These are phyloP conservation scores for Arachnopeziza araneosa DNA, from an alignment of 2,329 filamentous ascomycete genomes.

Conservation along the genomic window DNA sequence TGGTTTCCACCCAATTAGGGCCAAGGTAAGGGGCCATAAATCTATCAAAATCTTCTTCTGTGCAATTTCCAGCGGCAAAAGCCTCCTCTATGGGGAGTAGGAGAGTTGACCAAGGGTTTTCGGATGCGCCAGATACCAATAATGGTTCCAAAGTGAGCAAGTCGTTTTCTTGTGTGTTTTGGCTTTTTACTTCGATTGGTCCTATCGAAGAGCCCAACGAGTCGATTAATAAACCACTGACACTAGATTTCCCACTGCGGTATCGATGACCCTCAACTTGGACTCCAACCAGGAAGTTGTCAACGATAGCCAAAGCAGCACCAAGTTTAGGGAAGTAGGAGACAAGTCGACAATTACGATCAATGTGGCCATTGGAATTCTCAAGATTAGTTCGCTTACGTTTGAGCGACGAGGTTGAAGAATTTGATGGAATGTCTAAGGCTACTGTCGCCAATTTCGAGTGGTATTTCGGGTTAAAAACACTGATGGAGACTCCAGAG, in stretches of 20 bases:
- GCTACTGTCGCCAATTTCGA: slow-evolving; percentile 40
- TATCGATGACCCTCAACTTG: slow-evolving; percentile 59
- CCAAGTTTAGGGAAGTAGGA: slow-evolving; percentile 62
- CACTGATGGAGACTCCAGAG: slow-evolving; percentile 48
- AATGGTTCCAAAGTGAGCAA: slow-evolving; percentile 20
- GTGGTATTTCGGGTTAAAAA: slow-evolving; percentile 66
- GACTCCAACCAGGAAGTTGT: slow-evolving; percentile 59
- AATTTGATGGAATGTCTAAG: slow-evolving; percentile 18
- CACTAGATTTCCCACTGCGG: slow-evolving; percentile 49
- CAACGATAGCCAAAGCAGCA: slow-evolving; percentile 58
- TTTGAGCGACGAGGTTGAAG: slow-evolving; percentile 17
- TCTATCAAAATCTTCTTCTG: slow-evolving; percentile 36
- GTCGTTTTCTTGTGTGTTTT: not conserved
- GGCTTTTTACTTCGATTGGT: slow-evolving; percentile 18
- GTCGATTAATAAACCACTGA: slow-evolving; percentile 63
- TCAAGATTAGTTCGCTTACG: slow-evolving; percentile 19
- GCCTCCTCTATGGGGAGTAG: slow-evolving; percentile 31
- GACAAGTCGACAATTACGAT: slow-evolving; percentile 40
- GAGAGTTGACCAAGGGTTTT: slow-evolving; percentile 14
- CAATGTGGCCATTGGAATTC: slow-evolving; percentile 1
- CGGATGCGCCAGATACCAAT: slow-evolving; percentile 19
- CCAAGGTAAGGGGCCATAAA: slow-evolving; percentile 34
- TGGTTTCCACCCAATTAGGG: slow-evolving; percentile 16
- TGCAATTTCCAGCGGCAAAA: slow-evolving; percentile 29
- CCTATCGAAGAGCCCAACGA: slow-evolving; percentile 62